Percentiles rank a stretch among this genome's conserved stretches.
phyloP scores from a whole-genome alignment of 805 yeast genomes.

The Starmerella etchellsii region DNA sequence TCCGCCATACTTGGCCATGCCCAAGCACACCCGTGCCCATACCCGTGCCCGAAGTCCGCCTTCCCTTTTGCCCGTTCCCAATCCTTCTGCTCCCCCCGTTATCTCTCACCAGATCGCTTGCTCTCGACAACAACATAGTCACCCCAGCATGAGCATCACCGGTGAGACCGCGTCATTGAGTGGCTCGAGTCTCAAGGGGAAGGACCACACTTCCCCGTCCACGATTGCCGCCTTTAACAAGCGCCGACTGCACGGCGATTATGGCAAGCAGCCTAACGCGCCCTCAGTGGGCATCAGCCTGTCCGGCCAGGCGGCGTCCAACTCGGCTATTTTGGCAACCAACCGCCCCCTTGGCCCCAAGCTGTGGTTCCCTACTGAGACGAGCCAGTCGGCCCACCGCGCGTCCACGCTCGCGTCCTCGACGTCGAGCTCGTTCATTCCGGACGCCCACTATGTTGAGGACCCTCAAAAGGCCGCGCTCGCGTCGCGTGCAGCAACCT shows the following conservation, averaged over 20 bases:
- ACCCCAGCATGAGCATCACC: slow-evolving; percentile 5
- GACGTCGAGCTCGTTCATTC: slow-evolving; percentile 23
- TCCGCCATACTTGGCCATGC: too few relatives aligned
- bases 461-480: slow-evolving; percentile 9
- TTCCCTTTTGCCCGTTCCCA: too few relatives aligned
- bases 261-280: slow-evolving; percentile 26
- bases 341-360: slow-evolving; percentile 25
- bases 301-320: slow-evolving; percentile 21
- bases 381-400: slow-evolving; percentile 23
- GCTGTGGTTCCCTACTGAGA: slow-evolving; percentile 26
- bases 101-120: neutral
- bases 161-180: slow-evolving; percentile 9
- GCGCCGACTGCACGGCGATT: slow-evolving; percentile 26
- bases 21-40: too few relatives aligned
- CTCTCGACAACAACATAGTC: too few relatives aligned
- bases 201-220: slow-evolving; percentile 12
- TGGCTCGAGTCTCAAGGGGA: slow-evolving; percentile 6
- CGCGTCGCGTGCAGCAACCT: slow-evolving; percentile 27
- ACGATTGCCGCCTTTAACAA: slow-evolving; percentile 28
- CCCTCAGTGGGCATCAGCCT: slow-evolving; percentile 29
- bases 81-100: neutral
- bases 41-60: too few relatives aligned
- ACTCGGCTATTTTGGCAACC: slow-evolving; percentile 28
- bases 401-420: slow-evolving; percentile 29
- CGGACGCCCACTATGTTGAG: slow-evolving; percentile 14